Percentiles rank a stretch among this genome's conserved stretches.
Conservation (phyloP, 306 rosid species). For the Cercis canadensis region DNA sequence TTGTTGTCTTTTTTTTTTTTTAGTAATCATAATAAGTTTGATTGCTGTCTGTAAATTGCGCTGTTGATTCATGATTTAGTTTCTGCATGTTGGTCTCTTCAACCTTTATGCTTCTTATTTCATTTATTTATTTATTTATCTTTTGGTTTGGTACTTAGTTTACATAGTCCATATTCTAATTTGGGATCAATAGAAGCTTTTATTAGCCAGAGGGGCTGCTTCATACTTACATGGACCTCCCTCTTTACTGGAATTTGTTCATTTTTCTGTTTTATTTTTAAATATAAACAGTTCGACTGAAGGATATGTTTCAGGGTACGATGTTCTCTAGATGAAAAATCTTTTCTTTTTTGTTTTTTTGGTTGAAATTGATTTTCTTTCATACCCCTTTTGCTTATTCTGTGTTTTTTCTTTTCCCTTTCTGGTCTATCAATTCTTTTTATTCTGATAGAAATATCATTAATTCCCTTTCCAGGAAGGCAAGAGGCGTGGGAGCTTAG, state of each 20-base stretch:
- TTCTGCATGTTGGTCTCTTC: conserved; percentile 29
- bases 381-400: no score
- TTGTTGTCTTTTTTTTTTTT: conserved; percentile 23
- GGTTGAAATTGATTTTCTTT: conserved; percentile 21
- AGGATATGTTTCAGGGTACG: conserved; percentile 29
- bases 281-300: conserved; percentile 1
- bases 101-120: conserved; percentile 10
- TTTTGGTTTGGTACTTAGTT: no score
- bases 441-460: conserved; percentile 31
- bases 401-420: not conserved
- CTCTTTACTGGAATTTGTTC: conserved; percentile 7
- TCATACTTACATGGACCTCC: no score
- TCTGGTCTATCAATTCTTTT: conserved; percentile 5
- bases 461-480: conserved; percentile 51
- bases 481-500: conserved; percentile 45
- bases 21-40: conserved; percentile 36
- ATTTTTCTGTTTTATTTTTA: conserved; percentile 8
- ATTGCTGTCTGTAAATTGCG: conserved; percentile 43
- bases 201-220: no score
- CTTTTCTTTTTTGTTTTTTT: not conserved
- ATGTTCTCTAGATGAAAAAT: conserved; percentile 12
- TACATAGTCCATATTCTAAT: no score
- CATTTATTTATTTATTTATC: no score
- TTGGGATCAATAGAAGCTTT: no score
- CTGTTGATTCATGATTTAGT: conserved; percentile 41